A percentile compares a stretch with the other conserved stretches of the same genome.
Conservation (phyloP, 78 protist species). For the Dictyostelium citrinum region DNA sequence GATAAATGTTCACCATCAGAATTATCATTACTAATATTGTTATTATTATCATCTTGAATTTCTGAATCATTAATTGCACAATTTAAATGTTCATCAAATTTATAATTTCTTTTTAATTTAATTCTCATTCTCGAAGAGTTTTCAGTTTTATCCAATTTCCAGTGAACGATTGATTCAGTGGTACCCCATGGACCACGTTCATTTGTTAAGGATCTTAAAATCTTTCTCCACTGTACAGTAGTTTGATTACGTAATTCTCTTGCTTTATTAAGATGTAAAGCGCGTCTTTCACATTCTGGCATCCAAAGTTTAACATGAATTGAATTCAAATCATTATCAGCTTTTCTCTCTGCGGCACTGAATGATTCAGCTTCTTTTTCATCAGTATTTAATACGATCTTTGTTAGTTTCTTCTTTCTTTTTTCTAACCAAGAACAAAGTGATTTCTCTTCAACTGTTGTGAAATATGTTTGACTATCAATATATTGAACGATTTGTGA, state of each 20-base stretch:
- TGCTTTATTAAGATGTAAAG: neutral
- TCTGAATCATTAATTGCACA: slow-evolving; percentile 47
- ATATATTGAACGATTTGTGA: slow-evolving; percentile 11
- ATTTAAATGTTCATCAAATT: slow-evolving; percentile 75
- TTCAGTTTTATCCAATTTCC: slow-evolving; percentile 82
- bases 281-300: slow-evolving; percentile 34
- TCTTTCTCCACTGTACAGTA: slow-evolving; percentile 9
- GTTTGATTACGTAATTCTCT: neutral
- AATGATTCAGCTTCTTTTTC: slow-evolving; percentile 62
- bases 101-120: slow-evolving; percentile 75
- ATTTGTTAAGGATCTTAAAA: slow-evolving; percentile 31
- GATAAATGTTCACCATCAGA: neutral
- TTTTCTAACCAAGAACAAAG: neutral
- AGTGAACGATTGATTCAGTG: slow-evolving; percentile 24
- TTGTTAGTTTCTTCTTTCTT: slow-evolving; percentile 26
- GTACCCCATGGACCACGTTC: slow-evolving; percentile 81
- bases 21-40: neutral
- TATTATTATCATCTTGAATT: neutral
- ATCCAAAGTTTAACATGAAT: neutral
- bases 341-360: slow-evolving; percentile 35
- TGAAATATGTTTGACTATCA: slow-evolving; percentile 5
- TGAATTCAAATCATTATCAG: slow-evolving; percentile 21
- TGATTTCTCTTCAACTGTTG: slow-evolving; percentile 7
- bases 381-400: neutral
- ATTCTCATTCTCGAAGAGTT: slow-evolving; percentile 64